Percentiles rank a stretch among this genome's conserved stretches.
phyloP scores from a whole-genome alignment of 305 asterid genomes.

The Nicotiana rustica region DNA sequence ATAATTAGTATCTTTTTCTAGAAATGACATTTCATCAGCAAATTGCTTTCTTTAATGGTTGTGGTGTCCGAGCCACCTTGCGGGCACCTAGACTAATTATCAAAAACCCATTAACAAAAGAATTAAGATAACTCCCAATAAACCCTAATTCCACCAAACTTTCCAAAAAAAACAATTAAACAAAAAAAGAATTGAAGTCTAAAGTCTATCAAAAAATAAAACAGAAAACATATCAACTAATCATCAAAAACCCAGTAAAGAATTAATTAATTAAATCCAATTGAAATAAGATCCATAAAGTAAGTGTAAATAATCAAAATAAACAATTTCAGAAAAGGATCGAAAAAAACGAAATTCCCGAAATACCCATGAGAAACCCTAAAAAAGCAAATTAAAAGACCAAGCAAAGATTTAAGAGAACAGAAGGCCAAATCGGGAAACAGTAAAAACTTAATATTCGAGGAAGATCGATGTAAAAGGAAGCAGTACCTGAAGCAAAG shows the following conservation, averaged over 20 bases:
- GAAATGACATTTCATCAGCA: background rate
- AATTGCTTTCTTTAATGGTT: too few relatives aligned
- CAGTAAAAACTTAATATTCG: background rate
- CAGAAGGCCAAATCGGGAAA: background rate
- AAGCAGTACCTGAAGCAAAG: slow-evolving; percentile 24
- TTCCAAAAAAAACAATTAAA: background rate
- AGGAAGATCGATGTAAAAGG: slow-evolving; percentile 27
- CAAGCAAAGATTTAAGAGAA: background rate
- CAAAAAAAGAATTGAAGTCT: background rate
- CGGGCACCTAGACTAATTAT: too few relatives aligned
- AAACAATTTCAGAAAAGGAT: slow-evolving; percentile 3
- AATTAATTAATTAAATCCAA: background rate
- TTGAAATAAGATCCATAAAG: background rate
- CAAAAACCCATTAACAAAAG: too few relatives aligned
- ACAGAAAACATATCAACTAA: background rate
- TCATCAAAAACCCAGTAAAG: background rate
- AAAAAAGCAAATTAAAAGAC: background rate
- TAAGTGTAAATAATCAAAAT: background rate
- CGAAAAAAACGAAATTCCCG: slow-evolving; percentile 9
- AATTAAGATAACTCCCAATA: background rate
- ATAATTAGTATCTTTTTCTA: background rate
- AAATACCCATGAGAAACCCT: slow-evolving; percentile 22
- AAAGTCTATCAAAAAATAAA: background rate
- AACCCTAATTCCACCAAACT: slow-evolving; percentile 1
- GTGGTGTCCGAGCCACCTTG: too few relatives aligned